Evolutionary conservation across 2,329 filamentous ascomycete species (phyloP).

Genomic region (Sclerotinia subarctica): DNA sequence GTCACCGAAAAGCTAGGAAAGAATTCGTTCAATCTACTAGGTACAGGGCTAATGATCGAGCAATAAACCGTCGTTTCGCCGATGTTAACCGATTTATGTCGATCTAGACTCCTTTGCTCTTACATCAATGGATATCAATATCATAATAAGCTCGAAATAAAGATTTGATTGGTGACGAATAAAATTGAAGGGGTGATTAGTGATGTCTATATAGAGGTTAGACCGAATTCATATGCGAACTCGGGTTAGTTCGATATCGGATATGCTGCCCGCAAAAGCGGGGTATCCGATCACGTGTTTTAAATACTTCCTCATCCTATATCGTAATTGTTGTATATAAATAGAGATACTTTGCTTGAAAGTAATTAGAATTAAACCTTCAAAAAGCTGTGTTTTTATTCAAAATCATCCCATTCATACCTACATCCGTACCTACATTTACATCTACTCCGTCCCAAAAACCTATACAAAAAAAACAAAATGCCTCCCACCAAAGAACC

Average conservation of each 20-base stretch:
- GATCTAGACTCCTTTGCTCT: background rate
- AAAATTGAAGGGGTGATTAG: no score
- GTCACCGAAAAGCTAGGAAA: no score
- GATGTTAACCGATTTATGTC: background rate
- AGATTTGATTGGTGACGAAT: no score
- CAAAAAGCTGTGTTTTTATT: background rate
- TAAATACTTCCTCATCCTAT: background rate
- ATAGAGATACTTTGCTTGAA: background rate
- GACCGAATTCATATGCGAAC: background rate
- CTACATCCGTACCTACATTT: no score
- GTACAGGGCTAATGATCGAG: no score
- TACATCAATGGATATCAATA: no score
- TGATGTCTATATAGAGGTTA: background rate
- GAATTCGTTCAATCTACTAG: background rate
- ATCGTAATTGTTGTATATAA: background rate
- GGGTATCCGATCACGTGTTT: background rate
- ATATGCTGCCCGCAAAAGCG: background rate
- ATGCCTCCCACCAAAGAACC: conserved; percentile 13
- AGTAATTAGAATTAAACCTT: background rate
- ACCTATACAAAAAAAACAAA: background rate
- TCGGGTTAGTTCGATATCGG: background rate
- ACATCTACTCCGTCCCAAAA: background rate
- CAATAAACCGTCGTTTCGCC: background rate
- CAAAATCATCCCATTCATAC: background rate
- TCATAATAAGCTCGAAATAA: no score